Evolutionary conservation across 495 filamentous ascomycete genomes (phyloP).

Genomic region (Podospora fimiseda): DNA sequence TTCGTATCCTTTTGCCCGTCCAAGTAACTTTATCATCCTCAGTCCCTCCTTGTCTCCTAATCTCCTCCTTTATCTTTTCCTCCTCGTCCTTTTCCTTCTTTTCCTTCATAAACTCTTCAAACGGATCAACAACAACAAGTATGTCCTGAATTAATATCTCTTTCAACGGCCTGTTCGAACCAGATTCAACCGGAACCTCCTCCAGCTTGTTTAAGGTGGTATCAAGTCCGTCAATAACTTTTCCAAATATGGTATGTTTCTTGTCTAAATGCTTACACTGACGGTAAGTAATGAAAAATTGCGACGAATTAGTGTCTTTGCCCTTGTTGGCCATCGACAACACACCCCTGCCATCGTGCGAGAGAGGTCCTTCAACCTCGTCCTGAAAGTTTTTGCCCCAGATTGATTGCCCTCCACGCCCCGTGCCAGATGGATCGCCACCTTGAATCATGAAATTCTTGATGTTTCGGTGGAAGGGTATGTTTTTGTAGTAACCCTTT

Average conservation of each 20-base stretch:
- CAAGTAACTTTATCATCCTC: constrained; percentile 84
- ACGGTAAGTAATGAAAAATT: constrained; percentile 94
- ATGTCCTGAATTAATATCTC: constrained; percentile 75
- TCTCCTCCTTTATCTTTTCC: constrained; percentile 48
- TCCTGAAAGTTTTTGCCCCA: constrained; percentile 92
- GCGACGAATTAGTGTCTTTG: constrained; percentile 89
- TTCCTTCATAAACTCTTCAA: constrained; percentile 80
- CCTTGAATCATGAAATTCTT: constrained; percentile 97
- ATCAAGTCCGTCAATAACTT: constrained; percentile 71
- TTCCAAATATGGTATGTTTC: constrained; percentile 95
- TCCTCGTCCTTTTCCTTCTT: constrained; percentile 45
- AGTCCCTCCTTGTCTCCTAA: constrained; percentile 45
- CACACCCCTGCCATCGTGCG: constrained; percentile 71
- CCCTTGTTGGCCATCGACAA: constrained; percentile 97
- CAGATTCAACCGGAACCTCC: constrained; percentile 56
- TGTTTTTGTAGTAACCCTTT: constrained; percentile 78
- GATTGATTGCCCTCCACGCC: constrained; percentile 75
- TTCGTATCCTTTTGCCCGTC: constrained; percentile 78
- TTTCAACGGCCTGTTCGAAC: constrained; percentile 64
- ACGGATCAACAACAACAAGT: constrained; percentile 87
- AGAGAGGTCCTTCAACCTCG: constrained; percentile 82
- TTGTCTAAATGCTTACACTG: constrained; percentile 75
- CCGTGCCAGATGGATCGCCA: constrained; percentile 87
- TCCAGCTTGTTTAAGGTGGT: constrained; percentile 64
- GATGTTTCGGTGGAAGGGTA: constrained; percentile 88